These are phyloP conservation scores for Corylus heterophylla DNA, from an alignment of 306 rosid genomes.

Conservation along the genomic window DNA sequence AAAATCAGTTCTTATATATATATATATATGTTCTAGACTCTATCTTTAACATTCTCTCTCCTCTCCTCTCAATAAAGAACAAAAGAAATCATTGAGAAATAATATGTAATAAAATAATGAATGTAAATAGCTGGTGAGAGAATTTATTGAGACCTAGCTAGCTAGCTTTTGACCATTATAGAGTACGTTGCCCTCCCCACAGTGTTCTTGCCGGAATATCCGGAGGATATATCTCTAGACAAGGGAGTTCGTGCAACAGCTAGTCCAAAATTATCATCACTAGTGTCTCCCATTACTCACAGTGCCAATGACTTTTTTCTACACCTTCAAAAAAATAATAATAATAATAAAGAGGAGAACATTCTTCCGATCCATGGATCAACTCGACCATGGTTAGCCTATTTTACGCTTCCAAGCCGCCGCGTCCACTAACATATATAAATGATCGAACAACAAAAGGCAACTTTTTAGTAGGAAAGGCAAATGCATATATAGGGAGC, in stretches of 20 bases:
- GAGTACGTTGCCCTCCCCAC: neutral
- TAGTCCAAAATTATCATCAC: constrained; percentile 4
- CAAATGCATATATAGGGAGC: neutral
- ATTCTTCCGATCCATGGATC: neutral
- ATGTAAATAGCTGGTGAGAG: too few species aligned
- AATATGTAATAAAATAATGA: too few species aligned
- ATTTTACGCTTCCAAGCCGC: constrained; percentile 25
- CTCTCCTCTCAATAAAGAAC: too few species aligned
- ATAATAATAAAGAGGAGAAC: too few species aligned
- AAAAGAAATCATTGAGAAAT: too few species aligned
- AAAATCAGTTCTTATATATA: too few species aligned
- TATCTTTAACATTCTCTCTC: too few species aligned
- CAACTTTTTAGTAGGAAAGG: neutral
- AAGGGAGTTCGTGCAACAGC: neutral
- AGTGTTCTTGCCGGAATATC: constrained; percentile 35
- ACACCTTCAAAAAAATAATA: too few species aligned
- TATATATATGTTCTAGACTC: too few species aligned
- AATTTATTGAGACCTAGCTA: too few species aligned
- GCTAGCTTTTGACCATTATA: too few species aligned
- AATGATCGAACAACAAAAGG: neutral
- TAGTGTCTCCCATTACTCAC: constrained; percentile 17
- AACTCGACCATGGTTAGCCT: neutral
- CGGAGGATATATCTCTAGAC: constrained; percentile 16
- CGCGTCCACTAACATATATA: constrained; percentile 22
- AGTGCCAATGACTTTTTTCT: neutral